Evolutionary conservation across 129 eudicot genomes (phyloP).

Genomic region (Flaveria robusta): DNA sequence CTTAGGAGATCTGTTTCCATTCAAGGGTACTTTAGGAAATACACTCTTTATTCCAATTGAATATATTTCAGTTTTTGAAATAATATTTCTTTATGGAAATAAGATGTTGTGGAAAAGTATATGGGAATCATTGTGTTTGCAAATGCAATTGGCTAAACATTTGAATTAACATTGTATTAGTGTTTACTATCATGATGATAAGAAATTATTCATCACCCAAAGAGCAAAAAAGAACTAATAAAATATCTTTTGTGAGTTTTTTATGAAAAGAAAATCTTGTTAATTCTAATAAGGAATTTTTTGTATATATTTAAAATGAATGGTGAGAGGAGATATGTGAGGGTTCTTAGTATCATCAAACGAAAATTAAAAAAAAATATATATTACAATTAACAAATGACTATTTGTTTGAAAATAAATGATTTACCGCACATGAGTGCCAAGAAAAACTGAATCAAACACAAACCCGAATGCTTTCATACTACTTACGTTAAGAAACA

Average conservation of each 20-base stretch:
- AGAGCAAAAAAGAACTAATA: neutral
- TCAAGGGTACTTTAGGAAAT: slow-evolving; percentile 29
- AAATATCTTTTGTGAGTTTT: neutral
- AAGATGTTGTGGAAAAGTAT: neutral
- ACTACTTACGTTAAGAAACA: too few species aligned
- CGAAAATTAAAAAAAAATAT: too few species aligned
- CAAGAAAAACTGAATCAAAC: too few species aligned
- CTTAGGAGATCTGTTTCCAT: slow-evolving; percentile 14
- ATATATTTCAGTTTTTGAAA: neutral
- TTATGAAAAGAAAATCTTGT: neutral
- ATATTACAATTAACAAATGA: too few species aligned
- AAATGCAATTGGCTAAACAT: neutral
- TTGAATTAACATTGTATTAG: neutral
- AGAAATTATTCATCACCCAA: neutral
- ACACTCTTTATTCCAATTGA: slow-evolving; percentile 1
- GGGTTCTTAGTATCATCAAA: neutral
- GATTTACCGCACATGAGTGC: too few species aligned
- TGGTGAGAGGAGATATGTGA: neutral
- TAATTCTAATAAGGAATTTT: neutral
- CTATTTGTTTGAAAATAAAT: too few species aligned
- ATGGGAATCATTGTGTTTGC: slow-evolving; percentile 1
- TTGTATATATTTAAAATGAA: neutral
- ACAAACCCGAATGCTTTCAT: too few species aligned
- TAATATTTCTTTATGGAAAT: neutral
- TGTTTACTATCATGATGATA: slow-evolving; percentile 7